Evolutionary conservation across 2,329 filamentous ascomycete species (phyloP), one percentile per base, ranked within the genome.

Genomic region (Xylaria sp.): DNA sequence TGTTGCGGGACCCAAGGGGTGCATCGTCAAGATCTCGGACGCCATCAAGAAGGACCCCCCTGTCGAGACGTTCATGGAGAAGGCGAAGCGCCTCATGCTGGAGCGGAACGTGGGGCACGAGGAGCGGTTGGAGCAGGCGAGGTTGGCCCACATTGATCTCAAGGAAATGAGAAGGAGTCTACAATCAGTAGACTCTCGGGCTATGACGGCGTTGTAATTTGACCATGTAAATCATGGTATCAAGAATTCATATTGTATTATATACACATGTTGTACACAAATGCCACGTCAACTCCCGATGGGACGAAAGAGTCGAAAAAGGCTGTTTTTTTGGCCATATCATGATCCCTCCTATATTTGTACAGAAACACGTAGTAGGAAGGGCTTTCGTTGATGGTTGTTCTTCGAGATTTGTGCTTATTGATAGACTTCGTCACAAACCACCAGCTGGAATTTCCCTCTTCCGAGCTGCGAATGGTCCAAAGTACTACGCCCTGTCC

Each of bases 1-100:
- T 67, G 89, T 99, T 43, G 91, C 91, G 35, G 95, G 95, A 0
- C 94, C 94, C 61, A 96, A 96, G 80, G 91, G 92, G 64, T 89
- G 91, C 68, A 79, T 94, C 60, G 91, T 99, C 64, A 88, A 89
- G 79, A 83, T 99, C 59, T 90, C 96, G 75, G 95, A 99, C 78
- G 91, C 95, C 14, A 86, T 95, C 76, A 96, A 96, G 85, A 95
- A 96, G 82, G 81, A 82, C 63, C 80, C 83, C 4, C 84, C 83
- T n/a, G 76, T 79, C 11, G 71, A 78, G 70, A 82, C 80, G 28
- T 80, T 83, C 69, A 77, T 83, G 14, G 78, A 82, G 64, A 81
- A 81, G 75, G 77, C 79, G 59, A 75, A 78, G 66, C 70, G 73
- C 69, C 67, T 76, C 63, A 67, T 83, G 68, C 65, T 80, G 57